phyloP scores from a whole-genome alignment of 148 eudicot genomes.

The Vaccinium vitisidaea region DNA sequence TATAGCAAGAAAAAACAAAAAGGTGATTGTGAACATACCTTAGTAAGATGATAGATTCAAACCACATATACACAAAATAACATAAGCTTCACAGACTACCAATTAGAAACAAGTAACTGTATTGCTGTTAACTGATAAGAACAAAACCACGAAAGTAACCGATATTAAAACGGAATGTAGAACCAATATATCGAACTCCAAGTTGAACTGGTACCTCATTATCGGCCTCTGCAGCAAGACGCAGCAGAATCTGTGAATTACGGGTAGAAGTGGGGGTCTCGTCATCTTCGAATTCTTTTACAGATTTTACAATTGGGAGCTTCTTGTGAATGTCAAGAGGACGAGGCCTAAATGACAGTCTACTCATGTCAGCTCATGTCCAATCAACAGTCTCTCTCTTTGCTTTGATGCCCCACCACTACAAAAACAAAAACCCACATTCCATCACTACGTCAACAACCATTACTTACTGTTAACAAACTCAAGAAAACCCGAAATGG shows the following conservation, averaged over 20 bases:
- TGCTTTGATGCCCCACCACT: constrained; percentile 11
- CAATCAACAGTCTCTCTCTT: constrained; percentile 6
- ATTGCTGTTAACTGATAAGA: background rate
- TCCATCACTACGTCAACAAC: no score
- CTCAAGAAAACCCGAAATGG: no score
- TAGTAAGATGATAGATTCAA: background rate
- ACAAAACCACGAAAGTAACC: background rate
- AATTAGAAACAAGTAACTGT: background rate
- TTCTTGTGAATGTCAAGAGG: constrained; percentile 96
- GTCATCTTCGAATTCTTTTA: constrained; percentile 94
- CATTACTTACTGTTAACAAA: no score
- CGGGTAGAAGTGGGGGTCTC: constrained; percentile 77
- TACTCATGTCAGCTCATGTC: constrained; percentile 63
- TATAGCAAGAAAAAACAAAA: background rate
- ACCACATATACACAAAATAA: no score
- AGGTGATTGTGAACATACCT: background rate
- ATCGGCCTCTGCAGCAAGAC: constrained; percentile 72
- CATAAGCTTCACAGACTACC: background rate
- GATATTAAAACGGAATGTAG: background rate
- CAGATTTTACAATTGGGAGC: constrained; percentile 84
- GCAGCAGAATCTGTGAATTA: constrained; percentile 66
- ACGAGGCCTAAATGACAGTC: constrained; percentile 88
- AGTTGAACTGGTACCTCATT: constrained; percentile 52
- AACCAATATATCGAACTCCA: background rate
- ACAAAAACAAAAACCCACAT: no score